Evolutionary conservation across 306 rosid species (phyloP), one percentile per base, ranked within the genome.

Genomic region (Cucurbita maxima): DNA sequence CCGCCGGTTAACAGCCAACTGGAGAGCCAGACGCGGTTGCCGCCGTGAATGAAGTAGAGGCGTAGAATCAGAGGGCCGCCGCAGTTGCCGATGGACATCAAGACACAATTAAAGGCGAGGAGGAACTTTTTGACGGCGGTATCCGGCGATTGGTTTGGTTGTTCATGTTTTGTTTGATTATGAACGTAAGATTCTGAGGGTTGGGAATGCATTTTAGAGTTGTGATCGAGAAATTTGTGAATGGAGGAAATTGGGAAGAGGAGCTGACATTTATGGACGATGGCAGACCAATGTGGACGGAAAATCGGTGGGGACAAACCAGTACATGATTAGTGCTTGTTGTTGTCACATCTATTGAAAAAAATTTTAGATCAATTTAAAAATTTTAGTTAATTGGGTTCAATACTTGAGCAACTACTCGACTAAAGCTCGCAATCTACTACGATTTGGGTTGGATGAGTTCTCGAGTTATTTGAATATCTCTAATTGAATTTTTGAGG

Each of bases 1-100:
- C 87, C 93, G 14, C 77, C 88, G 51, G 96, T 84, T 69, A 84
- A 57, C 14, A 91, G 93, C 76, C 71, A 82, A 82, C 86, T 60
- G 2, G 90, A 84, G 5, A 91, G 88, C 93, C 96, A 87, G 36
- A 89, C 81, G 1, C 96, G 87, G 0, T 83, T 48, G 72, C 97
- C 92, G 60, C 96, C 96, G 18, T 85, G 89, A 79, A 88, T 3
- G 87, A 84, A 91, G 81, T 91, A 91, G 71, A 91, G 92, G 20
- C 97, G 89, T 85, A 80, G 78, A 1, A 87, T 55, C 61, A 91
- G 71, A 9, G 96, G 97, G n/a, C 96, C 92, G 5, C 89, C 89
- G 77, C 77, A 34, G 75, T 60, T 72, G 7, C 97, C 97, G 14
- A 87, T 3, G 54, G 77, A 5, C 10, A 91, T 61, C 0, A 88